These are phyloP conservation scores for Lactarius sanguifluus DNA, from an alignment of 768 basidiomycete genomes.

Conservation along the genomic window DNA sequence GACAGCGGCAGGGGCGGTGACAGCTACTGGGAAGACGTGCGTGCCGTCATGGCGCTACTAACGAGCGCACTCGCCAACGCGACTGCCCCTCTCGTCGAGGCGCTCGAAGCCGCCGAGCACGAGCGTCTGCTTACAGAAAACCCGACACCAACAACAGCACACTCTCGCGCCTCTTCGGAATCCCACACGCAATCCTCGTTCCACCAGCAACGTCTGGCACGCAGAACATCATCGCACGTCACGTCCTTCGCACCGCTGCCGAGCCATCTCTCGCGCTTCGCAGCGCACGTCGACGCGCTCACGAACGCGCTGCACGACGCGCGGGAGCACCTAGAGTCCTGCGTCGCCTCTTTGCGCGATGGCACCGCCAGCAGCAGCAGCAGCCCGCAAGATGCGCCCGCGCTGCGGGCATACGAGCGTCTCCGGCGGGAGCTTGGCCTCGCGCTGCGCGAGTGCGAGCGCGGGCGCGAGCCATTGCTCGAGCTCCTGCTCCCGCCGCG, in stretches of 20 bases:
- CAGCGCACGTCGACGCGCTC: constrained; percentile 70
- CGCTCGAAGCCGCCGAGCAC: constrained; percentile 59
- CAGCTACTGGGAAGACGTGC: constrained; percentile 85
- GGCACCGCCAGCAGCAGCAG: constrained; percentile 8
- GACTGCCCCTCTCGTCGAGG: constrained; percentile 58
- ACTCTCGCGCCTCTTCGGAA: constrained; percentile 13
- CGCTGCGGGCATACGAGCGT: constrained; percentile 71
- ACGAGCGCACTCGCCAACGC: constrained; percentile 68
- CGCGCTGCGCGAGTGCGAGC: constrained; percentile 79
- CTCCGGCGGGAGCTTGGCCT: constrained; percentile 74
- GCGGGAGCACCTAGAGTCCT: constrained; percentile 60
- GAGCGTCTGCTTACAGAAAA: constrained; percentile 51
- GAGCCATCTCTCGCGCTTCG: constrained; percentile 65
- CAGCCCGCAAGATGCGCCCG: constrained; percentile 37
- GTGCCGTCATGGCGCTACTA: constrained; percentile 68
- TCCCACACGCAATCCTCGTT: neutral
- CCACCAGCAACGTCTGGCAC: neutral
- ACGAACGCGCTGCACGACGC: constrained; percentile 70
- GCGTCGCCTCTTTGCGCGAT: constrained; percentile 56
- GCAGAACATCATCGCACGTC: constrained; percentile 34
- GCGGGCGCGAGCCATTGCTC: constrained; percentile 65
- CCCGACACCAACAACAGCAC: constrained; percentile 39
- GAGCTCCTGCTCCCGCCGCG: constrained; percentile 52
- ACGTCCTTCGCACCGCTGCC: constrained; percentile 74
- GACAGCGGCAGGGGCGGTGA: constrained; percentile 30